phyloP scores from a whole-genome alignment of 1,284 basidiomycete species.

The Sphaerobolus stellatus region DNA sequence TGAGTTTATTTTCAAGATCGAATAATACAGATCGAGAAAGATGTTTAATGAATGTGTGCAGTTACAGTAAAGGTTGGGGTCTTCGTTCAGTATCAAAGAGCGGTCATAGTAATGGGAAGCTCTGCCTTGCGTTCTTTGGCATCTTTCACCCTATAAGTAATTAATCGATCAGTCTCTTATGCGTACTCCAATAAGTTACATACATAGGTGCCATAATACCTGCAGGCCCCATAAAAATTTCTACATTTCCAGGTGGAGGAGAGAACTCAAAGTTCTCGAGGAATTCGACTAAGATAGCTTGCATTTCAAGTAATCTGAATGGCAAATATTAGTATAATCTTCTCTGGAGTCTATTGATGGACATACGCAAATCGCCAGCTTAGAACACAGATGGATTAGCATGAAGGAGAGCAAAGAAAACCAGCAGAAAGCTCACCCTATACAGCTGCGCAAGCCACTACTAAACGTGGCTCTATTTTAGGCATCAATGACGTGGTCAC shows the following conservation, averaged over 20 bases:
- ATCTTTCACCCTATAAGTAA: constrained; percentile 3
- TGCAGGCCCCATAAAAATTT: constrained; percentile 21
- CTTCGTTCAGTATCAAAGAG: no score
- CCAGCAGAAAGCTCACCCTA: constrained; percentile 19
- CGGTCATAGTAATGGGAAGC: constrained; percentile 1
- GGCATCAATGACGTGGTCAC: background rate
- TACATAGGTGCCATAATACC: constrained; percentile 24
- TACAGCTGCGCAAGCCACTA: constrained; percentile 23
- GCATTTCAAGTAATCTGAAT: constrained; percentile 45
- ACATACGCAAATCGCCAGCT: constrained; percentile 53
- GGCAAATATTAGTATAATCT: background rate
- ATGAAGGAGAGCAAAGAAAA: background rate
- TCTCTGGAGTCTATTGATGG: background rate
- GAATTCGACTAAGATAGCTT: constrained; percentile 49
- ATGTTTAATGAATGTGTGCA: no score
- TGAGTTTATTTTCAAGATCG: no score
- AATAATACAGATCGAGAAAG: no score
- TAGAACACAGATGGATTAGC: background rate
- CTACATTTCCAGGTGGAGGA: constrained; percentile 17
- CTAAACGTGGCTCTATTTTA: constrained; percentile 5
- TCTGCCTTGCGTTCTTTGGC: background rate
- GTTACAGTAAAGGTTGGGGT: no score
- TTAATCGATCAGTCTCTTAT: no score
- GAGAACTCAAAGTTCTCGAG: constrained; percentile 49
- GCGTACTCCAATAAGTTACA: no score